A percentile compares a stretch with the other conserved stretches of the same genome.
phyloP scores from a whole-genome alignment of 2,329 filamentous ascomycete genomes.

The Hypoxylon sp. region DNA sequence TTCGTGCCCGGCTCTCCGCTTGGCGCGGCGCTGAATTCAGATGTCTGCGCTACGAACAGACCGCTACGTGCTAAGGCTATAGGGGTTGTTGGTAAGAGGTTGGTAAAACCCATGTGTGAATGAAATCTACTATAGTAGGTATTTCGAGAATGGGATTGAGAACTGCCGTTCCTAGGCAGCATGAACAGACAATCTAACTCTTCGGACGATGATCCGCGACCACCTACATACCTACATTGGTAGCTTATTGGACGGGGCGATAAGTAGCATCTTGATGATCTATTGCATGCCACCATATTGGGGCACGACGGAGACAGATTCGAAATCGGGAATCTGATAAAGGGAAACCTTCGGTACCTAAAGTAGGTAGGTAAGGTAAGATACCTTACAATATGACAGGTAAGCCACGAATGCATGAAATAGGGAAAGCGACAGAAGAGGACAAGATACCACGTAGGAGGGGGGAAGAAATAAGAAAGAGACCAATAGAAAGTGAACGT shows the following conservation, averaged over 20 bases:
- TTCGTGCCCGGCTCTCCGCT: constrained; percentile 6
- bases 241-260: background rate
- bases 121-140: background rate
- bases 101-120: background rate
- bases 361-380: background rate
- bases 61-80: background rate
- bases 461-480: background rate
- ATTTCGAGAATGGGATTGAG: background rate
- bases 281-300: background rate
- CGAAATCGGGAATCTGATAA: constrained; percentile 16
- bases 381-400: background rate
- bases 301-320: constrained; percentile 4
- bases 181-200: constrained; percentile 12
- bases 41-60: constrained; percentile 10
- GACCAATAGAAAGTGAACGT: constrained; percentile 11
- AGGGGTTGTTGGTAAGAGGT: constrained; percentile 3
- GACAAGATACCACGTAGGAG: background rate
- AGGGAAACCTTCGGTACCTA: background rate
- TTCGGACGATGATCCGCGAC: background rate
- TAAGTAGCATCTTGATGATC: background rate
- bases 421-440: background rate
- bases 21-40: constrained; percentile 17
- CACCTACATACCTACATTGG: no score
- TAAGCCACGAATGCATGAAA: constrained; percentile 1
- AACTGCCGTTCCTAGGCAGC: constrained; percentile 2